Evolutionary conservation across 495 filamentous ascomycete genomes (phyloP), one percentile per base, ranked within the genome.

Genomic region (Chaetomium cochliodes): DNA sequence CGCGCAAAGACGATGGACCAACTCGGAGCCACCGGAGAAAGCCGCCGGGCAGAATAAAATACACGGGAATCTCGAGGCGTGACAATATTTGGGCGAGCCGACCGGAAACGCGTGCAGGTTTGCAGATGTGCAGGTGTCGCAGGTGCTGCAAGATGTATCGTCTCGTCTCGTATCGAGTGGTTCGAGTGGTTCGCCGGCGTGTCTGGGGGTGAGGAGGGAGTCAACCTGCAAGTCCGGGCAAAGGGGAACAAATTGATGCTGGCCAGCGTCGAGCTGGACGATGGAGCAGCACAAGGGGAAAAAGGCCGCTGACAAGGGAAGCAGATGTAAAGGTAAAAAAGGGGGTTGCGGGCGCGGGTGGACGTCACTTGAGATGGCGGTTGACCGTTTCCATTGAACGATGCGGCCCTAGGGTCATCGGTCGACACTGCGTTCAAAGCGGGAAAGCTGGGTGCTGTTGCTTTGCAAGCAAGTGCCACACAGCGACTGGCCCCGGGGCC

Each of bases 341-440:
- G 7, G 54, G 51, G 58, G 26, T 11, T 20, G 37, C 28, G 37
- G 58, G 44, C 58, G 58, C 51, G 50, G 18, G 50, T 16, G 56
- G 53, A 50, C 25, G 65, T 49, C 54, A 59, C 60, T 63, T 37
- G 51, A 11, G 47, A 61, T 67, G 41, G 44, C 57, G 37, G 61
- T 55, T 56, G 57, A 44, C 57, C 56, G 55, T 54, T 60, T 64
- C 62, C 65, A 67, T 63, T 67, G 65, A 67, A 60, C 41, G 60
- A 64, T 60, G 61, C 60, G 65, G 61, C 60, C 65, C 39, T 59
- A 16, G 15, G 41, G 51, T 25, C 25, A 46, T 11, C 41, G 58
- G 58, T 66, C 58, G 64, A 62, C 33, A 11, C 64, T 66, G 58
- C 56, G 63, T 60, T 65, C 56, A 60, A 55, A 60, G 63, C 47